Evolutionary conservation across 176 grass and related monocot species (phyloP), one percentile per base, ranked within the genome.

Genomic region (Triticum turgidum): DNA sequence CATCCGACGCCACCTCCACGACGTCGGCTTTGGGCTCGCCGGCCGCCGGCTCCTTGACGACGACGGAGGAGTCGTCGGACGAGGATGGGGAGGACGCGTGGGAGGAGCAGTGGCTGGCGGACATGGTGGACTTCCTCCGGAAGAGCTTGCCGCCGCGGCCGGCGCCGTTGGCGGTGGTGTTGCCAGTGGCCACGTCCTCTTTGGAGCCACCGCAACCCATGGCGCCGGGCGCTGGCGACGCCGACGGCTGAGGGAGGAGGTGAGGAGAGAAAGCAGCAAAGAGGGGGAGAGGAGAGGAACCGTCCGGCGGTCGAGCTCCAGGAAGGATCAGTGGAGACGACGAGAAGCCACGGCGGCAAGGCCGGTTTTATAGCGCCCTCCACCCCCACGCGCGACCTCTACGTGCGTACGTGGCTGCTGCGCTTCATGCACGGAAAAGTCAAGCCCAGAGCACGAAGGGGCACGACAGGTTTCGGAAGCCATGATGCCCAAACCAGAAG

Each of bases 201-300:
- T 98, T 98, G 2, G 96, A 98, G 69, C 88, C 91, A 76, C 96
- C 86, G 78, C 96, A 98, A 89, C 96, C 96, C 93, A 98, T 98
- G 45, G 81, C 76, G 25, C 44, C 73, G 38, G 83, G 79, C 80
- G 79, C 71, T 82, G 78, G 33, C 69, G 77, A 69, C 69, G 69
- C 47, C 34, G 83, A 5, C 67, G 78, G 25, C 37, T 45, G 86
- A 24, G 65, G 77, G 25, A 25, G 61, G 86, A 24, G 58, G 20
- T 32, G 64, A 25, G 88, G 17, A 84, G 34, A 37, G 34, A 27
- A 24, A 45, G 79, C 35, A 49, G 84, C 35, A 39, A 84, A 68
- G 84, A 25, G 61, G 44, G 15, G 32, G 6, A 18, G 66, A 87
- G 84, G 80, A 74, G 74, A 87, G 84, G 84, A 74, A 51, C 65